These are phyloP conservation scores for Suhomyces emberorum DNA, from an alignment of 805 yeast species.

Conservation along the genomic window DNA sequence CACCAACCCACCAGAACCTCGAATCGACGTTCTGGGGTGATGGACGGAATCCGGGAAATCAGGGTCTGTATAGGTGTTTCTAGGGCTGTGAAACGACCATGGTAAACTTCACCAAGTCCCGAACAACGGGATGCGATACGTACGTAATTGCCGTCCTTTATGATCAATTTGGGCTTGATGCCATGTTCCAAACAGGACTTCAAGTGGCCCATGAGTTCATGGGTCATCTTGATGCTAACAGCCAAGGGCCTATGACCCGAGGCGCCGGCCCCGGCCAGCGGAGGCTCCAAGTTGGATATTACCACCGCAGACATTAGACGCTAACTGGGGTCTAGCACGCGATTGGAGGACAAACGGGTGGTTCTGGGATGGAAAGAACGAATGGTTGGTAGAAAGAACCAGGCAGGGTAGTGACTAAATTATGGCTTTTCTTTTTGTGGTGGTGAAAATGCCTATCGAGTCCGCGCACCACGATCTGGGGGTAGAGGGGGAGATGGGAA, in stretches of 20 bases:
- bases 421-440: not conserved
- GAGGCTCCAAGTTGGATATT: conserved; percentile 11
- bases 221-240: conserved; percentile 26
- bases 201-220: conserved; percentile 26
- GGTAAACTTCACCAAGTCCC: too few species aligned
- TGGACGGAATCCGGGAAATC: too few species aligned
- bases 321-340: not conserved
- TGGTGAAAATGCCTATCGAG: too few species aligned
- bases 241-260: conserved; percentile 17
- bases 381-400: not conserved
- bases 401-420: not conserved
- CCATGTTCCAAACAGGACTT: conserved; percentile 14
- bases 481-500: not conserved
- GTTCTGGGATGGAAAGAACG: not conserved
- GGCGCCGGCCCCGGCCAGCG: conserved; percentile 9
- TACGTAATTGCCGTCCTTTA: conserved; percentile 35
- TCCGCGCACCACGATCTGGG: not conserved
- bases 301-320: conserved; percentile 4
- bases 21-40: too few species aligned
- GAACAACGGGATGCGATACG: too few species aligned
- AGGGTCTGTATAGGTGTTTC: too few species aligned
- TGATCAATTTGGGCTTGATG: conserved; percentile 29
- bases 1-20: too few species aligned
- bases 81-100: too few species aligned
- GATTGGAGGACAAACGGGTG: not conserved